Percentiles rank a stretch among this genome's conserved stretches.
Evolutionary conservation across 2,329 filamentous ascomycete species (phyloP).

Genomic region (Monilinia fructigena): DNA sequence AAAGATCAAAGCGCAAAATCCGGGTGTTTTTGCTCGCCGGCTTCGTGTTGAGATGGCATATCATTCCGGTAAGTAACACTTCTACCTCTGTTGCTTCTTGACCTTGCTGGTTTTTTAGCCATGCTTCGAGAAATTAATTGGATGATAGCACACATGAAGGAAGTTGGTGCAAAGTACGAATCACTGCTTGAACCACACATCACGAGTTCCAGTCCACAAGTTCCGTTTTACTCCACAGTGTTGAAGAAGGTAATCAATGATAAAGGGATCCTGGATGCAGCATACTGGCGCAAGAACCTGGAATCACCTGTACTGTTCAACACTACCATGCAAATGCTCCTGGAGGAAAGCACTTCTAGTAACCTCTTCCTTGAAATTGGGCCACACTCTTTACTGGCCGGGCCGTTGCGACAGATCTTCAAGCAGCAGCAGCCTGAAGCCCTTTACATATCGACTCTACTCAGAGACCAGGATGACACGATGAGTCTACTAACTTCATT

Average conservation of each 20-base stretch:
- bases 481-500: not conserved
- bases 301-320: not conserved
- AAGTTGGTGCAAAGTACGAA: not conserved
- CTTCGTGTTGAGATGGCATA: conserved; percentile 44
- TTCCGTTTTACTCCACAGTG: conserved; percentile 10
- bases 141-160: not conserved
- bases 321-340: not conserved
- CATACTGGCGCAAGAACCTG: conserved; percentile 9
- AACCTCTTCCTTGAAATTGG: not conserved
- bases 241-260: not conserved
- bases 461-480: not conserved
- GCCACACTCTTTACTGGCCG: not conserved
- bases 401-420: conserved; percentile 3
- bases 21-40: conserved; percentile 37
- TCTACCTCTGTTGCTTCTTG: too few relatives aligned
- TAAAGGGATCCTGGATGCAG: not conserved
- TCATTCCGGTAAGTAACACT: conserved; percentile 39
- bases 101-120: too few relatives aligned
- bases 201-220: not conserved
- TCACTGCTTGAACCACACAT: not conserved
- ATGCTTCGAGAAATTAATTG: too few relatives aligned
- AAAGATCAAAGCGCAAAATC: not conserved
- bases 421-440: too few relatives aligned
- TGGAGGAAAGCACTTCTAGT: not conserved
- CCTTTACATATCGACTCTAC: not conserved